Conservation (phyloP, 345 rosid species). For the Citrus hindsii region DNA sequence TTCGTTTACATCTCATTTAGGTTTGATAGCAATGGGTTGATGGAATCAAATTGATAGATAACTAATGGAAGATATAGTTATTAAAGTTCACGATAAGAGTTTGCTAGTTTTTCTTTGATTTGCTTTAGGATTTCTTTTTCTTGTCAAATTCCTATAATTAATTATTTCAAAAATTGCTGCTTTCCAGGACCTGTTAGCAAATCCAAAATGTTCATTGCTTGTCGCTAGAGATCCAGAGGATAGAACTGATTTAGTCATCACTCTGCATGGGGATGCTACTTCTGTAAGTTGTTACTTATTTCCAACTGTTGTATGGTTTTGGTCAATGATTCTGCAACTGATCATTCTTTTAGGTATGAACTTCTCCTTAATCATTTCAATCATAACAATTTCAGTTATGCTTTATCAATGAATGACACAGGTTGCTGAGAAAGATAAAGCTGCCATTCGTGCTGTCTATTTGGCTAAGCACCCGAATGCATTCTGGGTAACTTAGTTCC, state of each 20-base stretch:
- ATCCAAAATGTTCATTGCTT: slow-evolving; percentile 86
- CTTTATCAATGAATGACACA: slow-evolving; percentile 23
- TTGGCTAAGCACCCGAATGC: slow-evolving; percentile 89
- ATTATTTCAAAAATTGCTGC: slow-evolving; percentile 15
- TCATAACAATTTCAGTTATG: neutral
- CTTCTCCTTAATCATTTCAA: neutral
- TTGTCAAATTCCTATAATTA: neutral
- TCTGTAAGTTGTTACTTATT: slow-evolving; percentile 41
- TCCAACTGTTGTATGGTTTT: neutral
- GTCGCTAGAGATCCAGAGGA: slow-evolving; percentile 85
- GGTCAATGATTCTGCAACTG: neutral
- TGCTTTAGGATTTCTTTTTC: neutral
- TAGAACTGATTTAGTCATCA: slow-evolving; percentile 78
- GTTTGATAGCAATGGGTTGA: neutral
- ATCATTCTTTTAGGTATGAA: slow-evolving; percentile 1
- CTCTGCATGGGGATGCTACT: slow-evolving; percentile 82
- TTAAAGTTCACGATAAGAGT: too few relatives aligned
- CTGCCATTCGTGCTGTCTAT: slow-evolving; percentile 68
- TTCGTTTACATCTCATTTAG: neutral
- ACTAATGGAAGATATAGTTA: neutral
- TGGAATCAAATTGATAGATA: neutral
- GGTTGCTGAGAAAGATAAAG: slow-evolving; percentile 65
- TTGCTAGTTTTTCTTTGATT: neutral
- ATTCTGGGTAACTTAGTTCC: slow-evolving; percentile 65
- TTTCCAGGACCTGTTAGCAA: slow-evolving; percentile 72